Conservation (phyloP, 805 yeast genomes). For the Nakazawaea populi region DNA sequence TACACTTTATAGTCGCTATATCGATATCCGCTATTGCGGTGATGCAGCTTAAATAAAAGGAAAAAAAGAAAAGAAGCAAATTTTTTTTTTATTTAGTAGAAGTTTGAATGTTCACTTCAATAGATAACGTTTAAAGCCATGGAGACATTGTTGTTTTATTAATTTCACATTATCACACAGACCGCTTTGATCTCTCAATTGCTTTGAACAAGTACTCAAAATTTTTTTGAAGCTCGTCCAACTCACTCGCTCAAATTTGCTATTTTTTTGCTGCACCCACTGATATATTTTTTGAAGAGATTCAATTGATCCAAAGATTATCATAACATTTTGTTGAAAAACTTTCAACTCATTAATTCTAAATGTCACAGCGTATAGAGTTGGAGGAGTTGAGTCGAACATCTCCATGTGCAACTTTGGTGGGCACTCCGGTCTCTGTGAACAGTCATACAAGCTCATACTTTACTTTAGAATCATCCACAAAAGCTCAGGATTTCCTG, state of each 20-base stretch:
- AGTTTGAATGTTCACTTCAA: no score
- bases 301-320: no score
- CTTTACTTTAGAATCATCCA: slow-evolving; percentile 1
- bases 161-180: no score
- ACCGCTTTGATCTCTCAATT: no score
- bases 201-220: no score
- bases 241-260: no score
- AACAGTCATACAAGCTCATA: neutral
- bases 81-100: neutral
- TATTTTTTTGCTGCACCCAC: no score
- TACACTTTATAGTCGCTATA: neutral
- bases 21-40: neutral
- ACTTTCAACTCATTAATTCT: neutral
- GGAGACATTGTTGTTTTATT: no score
- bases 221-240: no score
- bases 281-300: no score
- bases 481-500: neutral
- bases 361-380: slow-evolving; percentile 3
- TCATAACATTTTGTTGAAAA: no score
- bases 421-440: slow-evolving; percentile 8
- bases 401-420: slow-evolving; percentile 8
- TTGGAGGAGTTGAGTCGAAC: neutral
- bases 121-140: no score
- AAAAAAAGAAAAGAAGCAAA: neutral
- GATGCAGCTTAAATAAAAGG: neutral